Conservation (phyloP, 495 filamentous ascomycete species). For the Annulohypoxylon stygium region DNA sequence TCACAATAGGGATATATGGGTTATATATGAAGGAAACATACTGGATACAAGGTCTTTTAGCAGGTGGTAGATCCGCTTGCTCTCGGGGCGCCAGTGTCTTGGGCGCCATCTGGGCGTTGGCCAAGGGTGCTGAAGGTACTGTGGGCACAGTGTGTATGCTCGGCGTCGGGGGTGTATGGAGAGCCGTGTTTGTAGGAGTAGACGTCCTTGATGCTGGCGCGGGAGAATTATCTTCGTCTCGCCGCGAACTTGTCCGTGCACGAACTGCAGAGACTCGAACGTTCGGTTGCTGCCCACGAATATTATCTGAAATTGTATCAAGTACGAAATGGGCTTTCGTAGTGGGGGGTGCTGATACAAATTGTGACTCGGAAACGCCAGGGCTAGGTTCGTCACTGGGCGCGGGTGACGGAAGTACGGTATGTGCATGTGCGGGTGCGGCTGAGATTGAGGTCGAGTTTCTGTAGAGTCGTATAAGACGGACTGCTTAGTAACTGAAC, state of each 20-base stretch:
- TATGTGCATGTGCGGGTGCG: constrained; percentile 24
- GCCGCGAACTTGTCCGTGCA: constrained; percentile 23
- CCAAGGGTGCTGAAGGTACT: not conserved
- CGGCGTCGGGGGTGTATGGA: constrained; percentile 40
- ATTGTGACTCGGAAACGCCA: constrained; percentile 50
- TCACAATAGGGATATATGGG: not conserved
- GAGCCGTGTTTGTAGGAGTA: constrained; percentile 35
- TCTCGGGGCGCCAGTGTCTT: constrained; percentile 11
- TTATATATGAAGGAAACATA: constrained; percentile 34
- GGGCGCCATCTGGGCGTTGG: not conserved
- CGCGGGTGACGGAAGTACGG: constrained; percentile 67
- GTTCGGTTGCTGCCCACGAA: constrained; percentile 2
- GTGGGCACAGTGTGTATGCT: constrained; percentile 10
- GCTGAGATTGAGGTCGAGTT: constrained; percentile 15
- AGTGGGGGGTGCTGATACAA: constrained; percentile 23
- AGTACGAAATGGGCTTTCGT: constrained; percentile 51
- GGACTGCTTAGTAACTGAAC: constrained; percentile 38
- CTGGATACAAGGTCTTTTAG: constrained; percentile 47
- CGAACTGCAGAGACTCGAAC: constrained; percentile 25
- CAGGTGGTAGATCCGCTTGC: constrained; percentile 19
- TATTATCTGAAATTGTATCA: constrained; percentile 26
- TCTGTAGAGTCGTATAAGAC: constrained; percentile 20
- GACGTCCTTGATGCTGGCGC: constrained; percentile 12
- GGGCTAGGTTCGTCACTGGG: constrained; percentile 68
- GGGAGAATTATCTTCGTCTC: constrained; percentile 12